Base-by-base conservation (phyloP, 1,284 basidiomycete genomes). In the Veloporphyrellus conicus region DNA sequence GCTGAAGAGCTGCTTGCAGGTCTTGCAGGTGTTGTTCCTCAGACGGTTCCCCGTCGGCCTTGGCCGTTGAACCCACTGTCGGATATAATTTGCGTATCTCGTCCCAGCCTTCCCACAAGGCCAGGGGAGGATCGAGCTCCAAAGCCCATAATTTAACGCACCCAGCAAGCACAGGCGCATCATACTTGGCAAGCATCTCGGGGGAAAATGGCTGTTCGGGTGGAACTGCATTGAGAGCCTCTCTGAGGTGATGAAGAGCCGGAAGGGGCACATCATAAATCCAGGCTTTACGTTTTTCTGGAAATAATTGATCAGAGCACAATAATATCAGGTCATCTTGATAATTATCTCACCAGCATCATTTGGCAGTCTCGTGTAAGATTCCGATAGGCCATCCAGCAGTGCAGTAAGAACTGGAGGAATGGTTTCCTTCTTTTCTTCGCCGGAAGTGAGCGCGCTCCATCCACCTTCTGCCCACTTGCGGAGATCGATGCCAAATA, bases 231-330 rank as follows among this genome's bases (percentile, higher is more conserved):
- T 95, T 93, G 50, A 96, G 73, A 3, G 77, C 77, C 63, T 90
- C 87, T 50, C 93, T 83, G 10, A 96, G 79, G 54, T 86, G 84
- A 61, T 96, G 93, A 6, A 87, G 78, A 25, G 84, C 81, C 4
- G 79, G 72, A 19, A 97, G 76, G 1, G 93, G 90, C 2, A 94
- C 90, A 57, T 90, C 84, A 63, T 96, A 95, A 52, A 97, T 90
- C 94, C 93, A 97, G 1, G 84, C 75, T 69, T 87, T 91, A 53
- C 94, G 82, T 64, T 84, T 87, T 67, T 95, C 94, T 83, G 60
- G 35, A 34, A 6, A 38, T 10, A 7, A 44, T 37, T 6, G 29
- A 20, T 60, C 32, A 54, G 52, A 33, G 42, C 10, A 42, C 5
- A 42, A 15, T 19, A 3, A 42, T 15, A 23, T 1, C 23, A 1